These are phyloP conservation scores for Pythium monospermum DNA, from an alignment of 352 stramenopile species.

Conservation along the genomic window DNA sequence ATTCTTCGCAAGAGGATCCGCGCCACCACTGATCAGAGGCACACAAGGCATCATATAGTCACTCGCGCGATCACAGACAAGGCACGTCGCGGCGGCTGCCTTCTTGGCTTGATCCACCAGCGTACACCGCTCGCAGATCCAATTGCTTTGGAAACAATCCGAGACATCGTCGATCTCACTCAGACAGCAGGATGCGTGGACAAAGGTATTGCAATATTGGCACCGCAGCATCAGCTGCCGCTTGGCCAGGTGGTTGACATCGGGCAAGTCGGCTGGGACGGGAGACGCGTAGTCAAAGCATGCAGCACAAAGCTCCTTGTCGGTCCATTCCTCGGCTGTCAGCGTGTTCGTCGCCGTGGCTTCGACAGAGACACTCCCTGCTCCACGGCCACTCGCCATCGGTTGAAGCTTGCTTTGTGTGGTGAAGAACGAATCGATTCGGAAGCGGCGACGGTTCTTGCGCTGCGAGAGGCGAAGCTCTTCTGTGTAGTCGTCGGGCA, in stretches of 20 bases:
- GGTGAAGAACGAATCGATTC: slow-evolving; percentile 71
- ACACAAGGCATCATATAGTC: slow-evolving; percentile 83
- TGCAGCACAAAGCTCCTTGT: slow-evolving; percentile 62
- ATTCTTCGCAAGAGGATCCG: too few relatives aligned
- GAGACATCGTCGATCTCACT: slow-evolving; percentile 57
- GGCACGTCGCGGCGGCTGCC: slow-evolving; percentile 34
- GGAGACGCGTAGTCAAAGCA: slow-evolving; percentile 75
- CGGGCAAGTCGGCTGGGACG: slow-evolving; percentile 31
- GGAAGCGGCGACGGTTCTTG: slow-evolving; percentile 50
- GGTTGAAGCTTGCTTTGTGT: slow-evolving; percentile 46
- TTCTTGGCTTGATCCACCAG: slow-evolving; percentile 32
- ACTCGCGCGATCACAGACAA: slow-evolving; percentile 56
- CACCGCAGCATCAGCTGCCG: slow-evolving; percentile 84
- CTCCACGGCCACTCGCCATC: not conserved
- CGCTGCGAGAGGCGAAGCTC: slow-evolving; percentile 40
- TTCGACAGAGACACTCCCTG: not conserved
- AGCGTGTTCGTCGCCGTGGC: not conserved
- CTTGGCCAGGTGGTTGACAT: slow-evolving; percentile 55
- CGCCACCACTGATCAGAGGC: slow-evolving; percentile 13
- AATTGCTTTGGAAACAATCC: slow-evolving; percentile 69
- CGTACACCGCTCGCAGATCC: slow-evolving; percentile 81
- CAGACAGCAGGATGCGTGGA: slow-evolving; percentile 76
- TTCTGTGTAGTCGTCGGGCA: slow-evolving; percentile 38
- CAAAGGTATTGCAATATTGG: slow-evolving; percentile 79
- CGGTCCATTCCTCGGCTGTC: slow-evolving; percentile 38